phyloP scores from a whole-genome alignment of 805 yeast genomes.

The Candida nitratophila region DNA sequence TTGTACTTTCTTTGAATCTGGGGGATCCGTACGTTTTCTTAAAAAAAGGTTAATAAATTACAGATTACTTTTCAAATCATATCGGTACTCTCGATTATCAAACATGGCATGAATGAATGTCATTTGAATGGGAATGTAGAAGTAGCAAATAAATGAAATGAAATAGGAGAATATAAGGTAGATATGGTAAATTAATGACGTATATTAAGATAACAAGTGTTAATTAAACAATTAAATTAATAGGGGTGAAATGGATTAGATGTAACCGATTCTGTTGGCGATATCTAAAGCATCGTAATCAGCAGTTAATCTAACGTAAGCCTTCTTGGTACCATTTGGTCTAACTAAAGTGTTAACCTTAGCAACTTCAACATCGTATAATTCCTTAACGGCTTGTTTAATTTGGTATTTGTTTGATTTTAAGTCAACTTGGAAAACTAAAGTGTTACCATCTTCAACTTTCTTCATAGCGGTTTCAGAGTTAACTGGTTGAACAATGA shows the following conservation, averaged over 20 bases:
- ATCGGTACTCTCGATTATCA: no score
- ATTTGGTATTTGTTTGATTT: constrained; percentile 98
- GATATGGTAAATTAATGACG: no score
- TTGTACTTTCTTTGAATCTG: no score
- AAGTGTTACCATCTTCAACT: constrained; percentile 99
- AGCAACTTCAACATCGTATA: constrained; percentile 91
- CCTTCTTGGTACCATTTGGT: constrained; percentile 99
- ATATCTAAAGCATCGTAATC: constrained; percentile 99
- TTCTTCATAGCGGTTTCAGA: constrained; percentile 99
- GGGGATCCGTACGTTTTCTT: no score
- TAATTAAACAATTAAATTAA: background rate
- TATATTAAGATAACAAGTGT: background rate
- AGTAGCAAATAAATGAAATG: no score
- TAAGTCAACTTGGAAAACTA: constrained; percentile 96
- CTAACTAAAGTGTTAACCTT: constrained; percentile 95
- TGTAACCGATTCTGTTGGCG: constrained; percentile 99
- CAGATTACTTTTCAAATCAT: no score
- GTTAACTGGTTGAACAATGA: constrained; percentile 91
- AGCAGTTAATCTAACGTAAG: constrained; percentile 97
- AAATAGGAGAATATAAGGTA: no score
- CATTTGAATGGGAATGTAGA: no score
- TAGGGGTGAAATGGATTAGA: no score
- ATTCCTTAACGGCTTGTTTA: constrained; percentile 96
- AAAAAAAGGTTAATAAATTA: no score
- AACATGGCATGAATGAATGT: no score